Evolutionary conservation across 2,329 filamentous ascomycete species (phyloP), one percentile per base, ranked within the genome.

Genomic region (Ascosphaera apis): DNA sequence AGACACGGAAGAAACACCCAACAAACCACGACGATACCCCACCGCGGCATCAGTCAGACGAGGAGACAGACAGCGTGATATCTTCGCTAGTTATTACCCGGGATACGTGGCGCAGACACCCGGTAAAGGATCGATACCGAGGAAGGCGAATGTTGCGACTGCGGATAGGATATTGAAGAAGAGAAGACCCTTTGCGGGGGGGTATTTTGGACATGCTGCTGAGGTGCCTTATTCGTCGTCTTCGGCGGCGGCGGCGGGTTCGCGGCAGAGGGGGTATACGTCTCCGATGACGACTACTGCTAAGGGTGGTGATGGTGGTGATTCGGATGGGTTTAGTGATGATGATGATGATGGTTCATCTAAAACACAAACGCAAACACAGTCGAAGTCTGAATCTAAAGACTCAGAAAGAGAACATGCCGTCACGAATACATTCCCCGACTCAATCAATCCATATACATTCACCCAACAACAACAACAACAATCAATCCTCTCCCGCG

Each of bases 81-180:
- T 58, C 53, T 12, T 42, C 57, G 6, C 57, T 54, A 52, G 52
- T 33, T 48, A 60, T 36, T 60, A 57, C 34, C 55, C 54, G 17
- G 54, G 52, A 33, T 60, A 57, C 36, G 54, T 53, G n/a, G 53
- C 56, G 1, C 52, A 54, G 1, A 60, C 56, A 35, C 56, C 76
- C 0, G 76, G 76, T 1, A 66, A 69, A 43, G 76, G 75, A 32
- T 74, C 79, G 44, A 67, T 80, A 35, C 55, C 62, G 2, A 60
- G 66, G 27, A 53, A 61, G 39, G 53, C 51, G 3, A 61, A 60
- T 42, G 58, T 59, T 37, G 56, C 56, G 7, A 61, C 63, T 41
- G 55, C 57, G 2, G 52, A 52, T 11, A 51, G 53, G 39, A 50
- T 56, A 30, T 55, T 65, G 12, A 57, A 66, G 34, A 68, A 67